Conservation (phyloP, 495 filamentous ascomycete species). For the Paragyromitra xinjiangensis region DNA sequence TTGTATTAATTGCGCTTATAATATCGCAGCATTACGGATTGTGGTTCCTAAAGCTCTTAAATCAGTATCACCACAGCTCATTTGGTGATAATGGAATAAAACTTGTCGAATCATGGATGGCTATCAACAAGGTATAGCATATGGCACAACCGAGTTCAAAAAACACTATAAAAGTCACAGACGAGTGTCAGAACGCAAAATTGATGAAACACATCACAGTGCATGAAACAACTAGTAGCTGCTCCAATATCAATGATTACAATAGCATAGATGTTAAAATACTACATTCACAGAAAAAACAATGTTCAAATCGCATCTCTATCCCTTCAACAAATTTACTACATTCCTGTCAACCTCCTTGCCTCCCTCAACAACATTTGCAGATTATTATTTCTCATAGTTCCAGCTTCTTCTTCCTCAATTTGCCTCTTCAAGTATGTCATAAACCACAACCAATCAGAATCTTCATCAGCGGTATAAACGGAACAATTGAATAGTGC, state of each 20-base stretch:
- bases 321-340: not conserved
- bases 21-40: not conserved
- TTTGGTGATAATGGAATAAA: not conserved
- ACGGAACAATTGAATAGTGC: not conserved
- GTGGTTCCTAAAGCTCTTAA: not conserved
- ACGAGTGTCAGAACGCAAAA: not conserved
- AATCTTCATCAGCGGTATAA: not conserved
- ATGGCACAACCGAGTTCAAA: not conserved
- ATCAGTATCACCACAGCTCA: not conserved
- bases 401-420: not conserved
- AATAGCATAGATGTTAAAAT: too few species aligned
- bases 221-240: too few species aligned
- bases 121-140: not conserved
- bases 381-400: not conserved
- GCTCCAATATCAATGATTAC: too few species aligned
- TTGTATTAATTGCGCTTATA: not conserved
- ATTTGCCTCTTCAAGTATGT: conserved; percentile 4
- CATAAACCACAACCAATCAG: not conserved
- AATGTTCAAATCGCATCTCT: not conserved
- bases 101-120: not conserved
- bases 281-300: too few species aligned
- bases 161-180: not conserved
- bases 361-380: not conserved
- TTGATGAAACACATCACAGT: too few species aligned
- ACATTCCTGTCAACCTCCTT: not conserved